These are phyloP conservation scores for Melanogaster broomeanus DNA, from an alignment of 768 basidiomycete genomes.

Conservation along the genomic window DNA sequence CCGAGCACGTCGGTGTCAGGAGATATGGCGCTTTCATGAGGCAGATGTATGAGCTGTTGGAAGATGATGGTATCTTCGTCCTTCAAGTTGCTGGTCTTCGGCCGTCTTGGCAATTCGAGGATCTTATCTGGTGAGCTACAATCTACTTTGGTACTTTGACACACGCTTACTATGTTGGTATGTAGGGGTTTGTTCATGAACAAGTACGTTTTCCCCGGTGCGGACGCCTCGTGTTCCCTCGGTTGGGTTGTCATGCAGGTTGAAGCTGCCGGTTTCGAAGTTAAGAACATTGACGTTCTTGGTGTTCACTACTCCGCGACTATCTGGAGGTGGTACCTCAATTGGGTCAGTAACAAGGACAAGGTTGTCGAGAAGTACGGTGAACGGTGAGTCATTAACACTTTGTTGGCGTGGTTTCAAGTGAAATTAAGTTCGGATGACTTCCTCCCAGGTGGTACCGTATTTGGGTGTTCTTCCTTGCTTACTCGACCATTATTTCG, in stretches of 20 bases:
- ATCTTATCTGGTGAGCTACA: slow-evolving; percentile 78
- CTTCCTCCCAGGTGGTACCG: slow-evolving; percentile 69
- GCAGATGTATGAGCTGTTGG: slow-evolving; percentile 91
- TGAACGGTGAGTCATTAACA: slow-evolving; percentile 46
- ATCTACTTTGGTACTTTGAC: not conserved
- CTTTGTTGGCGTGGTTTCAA: not conserved
- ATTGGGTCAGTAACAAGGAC: slow-evolving; percentile 95
- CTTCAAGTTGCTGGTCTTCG: slow-evolving; percentile 98
- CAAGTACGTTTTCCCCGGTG: slow-evolving; percentile 98
- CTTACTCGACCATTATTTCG: slow-evolving; percentile 82
- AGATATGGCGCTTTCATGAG: slow-evolving; percentile 86
- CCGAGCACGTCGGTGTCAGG: slow-evolving; percentile 97
- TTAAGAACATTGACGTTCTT: slow-evolving; percentile 94
- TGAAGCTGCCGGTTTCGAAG: slow-evolving; percentile 92
- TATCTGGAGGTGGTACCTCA: slow-evolving; percentile 90
- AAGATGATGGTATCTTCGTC: slow-evolving; percentile 93
- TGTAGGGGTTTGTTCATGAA: slow-evolving; percentile 93
- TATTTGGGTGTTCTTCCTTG: slow-evolving; percentile 97
- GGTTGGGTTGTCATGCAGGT: slow-evolving; percentile 92
- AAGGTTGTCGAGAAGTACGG: slow-evolving; percentile 89
- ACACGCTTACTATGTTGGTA: not conserved
- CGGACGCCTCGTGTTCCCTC: slow-evolving; percentile 93
- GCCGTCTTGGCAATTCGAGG: slow-evolving; percentile 97
- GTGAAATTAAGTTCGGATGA: not conserved
- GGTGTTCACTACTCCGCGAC: slow-evolving; percentile 98